Percentiles rank a stretch among this genome's conserved stretches.
Evolutionary conservation across 805 yeast species (phyloP).

Genomic region (Geotrichum ghanense): DNA sequence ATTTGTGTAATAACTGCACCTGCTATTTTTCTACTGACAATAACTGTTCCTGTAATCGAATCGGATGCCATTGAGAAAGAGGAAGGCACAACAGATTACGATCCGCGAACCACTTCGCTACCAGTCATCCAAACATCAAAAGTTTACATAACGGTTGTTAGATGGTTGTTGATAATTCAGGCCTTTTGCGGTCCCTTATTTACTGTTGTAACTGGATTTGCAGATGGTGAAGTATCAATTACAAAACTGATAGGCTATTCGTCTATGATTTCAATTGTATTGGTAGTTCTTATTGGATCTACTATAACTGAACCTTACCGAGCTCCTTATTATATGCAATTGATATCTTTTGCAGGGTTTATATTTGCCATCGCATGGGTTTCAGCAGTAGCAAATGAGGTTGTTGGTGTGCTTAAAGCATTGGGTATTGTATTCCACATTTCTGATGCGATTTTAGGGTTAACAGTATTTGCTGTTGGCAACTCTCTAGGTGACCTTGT

Average conservation of each 20-base stretch:
- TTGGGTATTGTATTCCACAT: constrained; percentile 48
- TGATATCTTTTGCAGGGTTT: constrained; percentile 41
- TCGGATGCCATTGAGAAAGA: constrained; percentile 8
- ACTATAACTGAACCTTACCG: neutral
- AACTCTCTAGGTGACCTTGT: constrained; percentile 86
- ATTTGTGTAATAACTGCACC: constrained; percentile 22
- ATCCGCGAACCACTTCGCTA: no score
- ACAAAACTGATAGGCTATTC: constrained; percentile 1
- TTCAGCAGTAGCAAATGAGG: constrained; percentile 55
- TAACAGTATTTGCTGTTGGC: constrained; percentile 84
- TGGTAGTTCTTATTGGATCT: constrained; percentile 7
- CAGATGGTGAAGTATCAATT: constrained; percentile 2
- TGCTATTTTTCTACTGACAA: constrained; percentile 21
- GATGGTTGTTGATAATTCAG: constrained; percentile 24
- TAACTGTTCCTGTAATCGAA: constrained; percentile 24
- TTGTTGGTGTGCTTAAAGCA: constrained; percentile 52
- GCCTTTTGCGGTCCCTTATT: constrained; percentile 23
- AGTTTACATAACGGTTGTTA: constrained; percentile 14
- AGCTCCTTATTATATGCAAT: constrained; percentile 4
- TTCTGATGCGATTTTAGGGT: constrained; percentile 72
- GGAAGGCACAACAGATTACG: constrained; percentile 3
- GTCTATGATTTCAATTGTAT: constrained; percentile 2
- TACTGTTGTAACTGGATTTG: constrained; percentile 11
- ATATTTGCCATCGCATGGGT: constrained; percentile 56
- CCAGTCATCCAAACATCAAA: constrained; percentile 6